Percentiles rank a stretch among this genome's conserved stretches.
These are phyloP conservation scores for Phytophthora podocarpi DNA, from an alignment of 352 stramenopile genomes.

Conservation along the genomic window DNA sequence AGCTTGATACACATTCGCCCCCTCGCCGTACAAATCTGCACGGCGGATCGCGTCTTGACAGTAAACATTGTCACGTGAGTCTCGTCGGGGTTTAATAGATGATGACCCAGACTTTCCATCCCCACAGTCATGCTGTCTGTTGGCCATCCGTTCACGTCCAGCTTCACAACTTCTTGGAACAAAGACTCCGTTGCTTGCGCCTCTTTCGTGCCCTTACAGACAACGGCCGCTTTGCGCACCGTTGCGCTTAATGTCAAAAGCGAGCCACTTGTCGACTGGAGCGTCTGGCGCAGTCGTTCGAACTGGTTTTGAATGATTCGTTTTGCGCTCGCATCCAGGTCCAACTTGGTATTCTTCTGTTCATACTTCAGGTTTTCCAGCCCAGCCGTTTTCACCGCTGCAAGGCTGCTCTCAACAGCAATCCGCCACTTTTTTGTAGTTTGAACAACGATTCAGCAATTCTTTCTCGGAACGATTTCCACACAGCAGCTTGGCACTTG, in stretches of 20 bases:
- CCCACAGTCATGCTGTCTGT: not conserved
- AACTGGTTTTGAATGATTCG: slow-evolving; percentile 1
- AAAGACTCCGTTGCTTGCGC: not conserved
- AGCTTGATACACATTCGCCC: slow-evolving; percentile 28
- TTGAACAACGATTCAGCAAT: not conserved
- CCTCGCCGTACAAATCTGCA: slow-evolving; percentile 24
- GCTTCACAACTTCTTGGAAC: slow-evolving; percentile 27
- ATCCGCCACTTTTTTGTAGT: slow-evolving; percentile 1
- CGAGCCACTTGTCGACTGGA: not conserved
- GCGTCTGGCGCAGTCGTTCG: not conserved
- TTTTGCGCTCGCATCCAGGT: not conserved
- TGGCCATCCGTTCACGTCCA: slow-evolving; percentile 3
- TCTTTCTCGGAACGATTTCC: not conserved
- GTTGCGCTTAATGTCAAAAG: slow-evolving; percentile 2
- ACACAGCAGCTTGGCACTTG: not conserved
- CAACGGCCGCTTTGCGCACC: not conserved
- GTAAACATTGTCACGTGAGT: slow-evolving; percentile 33
- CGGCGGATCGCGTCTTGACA: slow-evolving; percentile 29
- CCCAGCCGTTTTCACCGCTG: not conserved
- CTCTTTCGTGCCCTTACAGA: slow-evolving; percentile 9
- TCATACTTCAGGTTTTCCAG: slow-evolving; percentile 6
- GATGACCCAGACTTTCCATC: slow-evolving; percentile 16
- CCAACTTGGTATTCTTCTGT: not conserved
- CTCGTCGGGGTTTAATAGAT: slow-evolving; percentile 6
- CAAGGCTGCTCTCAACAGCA: slow-evolving; percentile 23